These are phyloP conservation scores for Isoetes taiwanensis DNA, from an alignment of 75 land plant species.

Conservation along the genomic window DNA sequence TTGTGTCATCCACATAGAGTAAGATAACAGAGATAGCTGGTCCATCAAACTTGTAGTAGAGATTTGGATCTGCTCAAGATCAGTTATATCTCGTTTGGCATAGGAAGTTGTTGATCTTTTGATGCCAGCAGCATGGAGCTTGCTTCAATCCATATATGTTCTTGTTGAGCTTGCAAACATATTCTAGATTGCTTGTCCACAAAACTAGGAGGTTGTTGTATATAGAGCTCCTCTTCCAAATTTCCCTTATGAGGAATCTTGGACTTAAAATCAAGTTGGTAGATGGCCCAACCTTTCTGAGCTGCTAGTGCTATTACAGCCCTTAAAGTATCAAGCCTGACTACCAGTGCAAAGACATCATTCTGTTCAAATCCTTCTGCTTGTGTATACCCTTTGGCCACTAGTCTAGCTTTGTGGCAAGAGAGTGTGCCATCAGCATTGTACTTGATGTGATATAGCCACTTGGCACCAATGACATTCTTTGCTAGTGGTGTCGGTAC, in stretches of 20 bases:
- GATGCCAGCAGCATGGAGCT: slow-evolving; percentile 8
- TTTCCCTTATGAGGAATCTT: slow-evolving; percentile 2
- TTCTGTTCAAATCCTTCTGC: not conserved
- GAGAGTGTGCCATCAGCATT: not conserved
- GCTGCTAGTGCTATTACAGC: not conserved
- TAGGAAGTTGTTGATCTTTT: not conserved
- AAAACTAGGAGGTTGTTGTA: slow-evolving; percentile 9
- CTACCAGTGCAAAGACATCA: slow-evolving; percentile 6
- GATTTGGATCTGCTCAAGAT: not conserved
- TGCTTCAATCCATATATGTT: not conserved
- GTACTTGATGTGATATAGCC: slow-evolving; percentile 2
- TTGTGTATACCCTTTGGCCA: slow-evolving; percentile 8
- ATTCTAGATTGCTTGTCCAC: too few species aligned
- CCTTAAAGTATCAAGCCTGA: not conserved
- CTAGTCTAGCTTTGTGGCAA: slow-evolving; percentile 1
- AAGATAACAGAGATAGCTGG: too few species aligned
- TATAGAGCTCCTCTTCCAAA: slow-evolving; percentile 1
- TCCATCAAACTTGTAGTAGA: too few species aligned
- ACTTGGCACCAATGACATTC: not conserved
- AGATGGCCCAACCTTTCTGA: not conserved
- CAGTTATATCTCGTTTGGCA: not conserved
- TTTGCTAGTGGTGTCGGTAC: not conserved
- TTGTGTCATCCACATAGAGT: too few species aligned
- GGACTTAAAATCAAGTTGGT: slow-evolving; percentile 6
- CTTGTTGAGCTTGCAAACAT: too few species aligned